These are phyloP conservation scores for Clavariopsis aquatica DNA, from an alignment of 495 filamentous ascomycete genomes.

Conservation along the genomic window DNA sequence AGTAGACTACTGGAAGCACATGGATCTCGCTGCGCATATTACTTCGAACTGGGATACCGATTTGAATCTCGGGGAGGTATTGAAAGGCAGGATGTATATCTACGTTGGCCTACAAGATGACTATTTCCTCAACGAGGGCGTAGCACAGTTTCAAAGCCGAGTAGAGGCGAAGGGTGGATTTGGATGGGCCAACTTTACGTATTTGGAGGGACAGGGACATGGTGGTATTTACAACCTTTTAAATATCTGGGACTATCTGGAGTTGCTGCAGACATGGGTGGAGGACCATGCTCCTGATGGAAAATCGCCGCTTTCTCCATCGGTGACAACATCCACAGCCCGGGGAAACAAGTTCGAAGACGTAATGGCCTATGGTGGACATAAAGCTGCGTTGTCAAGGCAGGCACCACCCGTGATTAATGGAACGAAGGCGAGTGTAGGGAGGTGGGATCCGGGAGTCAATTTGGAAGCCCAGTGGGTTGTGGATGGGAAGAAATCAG, in stretches of 20 bases:
- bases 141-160: slow-evolving; percentile 23
- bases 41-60: slow-evolving; percentile 25
- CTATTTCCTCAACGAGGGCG: slow-evolving; percentile 38
- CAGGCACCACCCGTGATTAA: slow-evolving; percentile 21
- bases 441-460: slow-evolving; percentile 34
- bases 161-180: slow-evolving; percentile 21
- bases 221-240: slow-evolving; percentile 27
- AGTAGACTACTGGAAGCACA: slow-evolving; percentile 32
- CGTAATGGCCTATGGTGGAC: slow-evolving; percentile 27
- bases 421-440: slow-evolving; percentile 10
- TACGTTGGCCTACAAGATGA: slow-evolving; percentile 34
- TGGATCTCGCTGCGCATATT: slow-evolving; percentile 31
- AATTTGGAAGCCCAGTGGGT: slow-evolving; percentile 32
- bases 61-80: slow-evolving; percentile 26
- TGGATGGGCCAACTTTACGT: slow-evolving; percentile 35
- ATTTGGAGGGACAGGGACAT: slow-evolving; percentile 16
- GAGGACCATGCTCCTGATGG: slow-evolving; percentile 33
- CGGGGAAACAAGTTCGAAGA: slow-evolving; percentile 28
- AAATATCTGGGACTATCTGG: slow-evolving; percentile 29
- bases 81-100: slow-evolving; percentile 26
- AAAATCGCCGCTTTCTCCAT: slow-evolving; percentile 14
- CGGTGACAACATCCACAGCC: slow-evolving; percentile 4
- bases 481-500: slow-evolving; percentile 16
- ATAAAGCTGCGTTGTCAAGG: slow-evolving; percentile 24
- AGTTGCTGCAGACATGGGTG: slow-evolving; percentile 24